Evolutionary conservation across 495 filamentous ascomycete genomes (phyloP).

Genomic region (Aspergillus diversus): DNA sequence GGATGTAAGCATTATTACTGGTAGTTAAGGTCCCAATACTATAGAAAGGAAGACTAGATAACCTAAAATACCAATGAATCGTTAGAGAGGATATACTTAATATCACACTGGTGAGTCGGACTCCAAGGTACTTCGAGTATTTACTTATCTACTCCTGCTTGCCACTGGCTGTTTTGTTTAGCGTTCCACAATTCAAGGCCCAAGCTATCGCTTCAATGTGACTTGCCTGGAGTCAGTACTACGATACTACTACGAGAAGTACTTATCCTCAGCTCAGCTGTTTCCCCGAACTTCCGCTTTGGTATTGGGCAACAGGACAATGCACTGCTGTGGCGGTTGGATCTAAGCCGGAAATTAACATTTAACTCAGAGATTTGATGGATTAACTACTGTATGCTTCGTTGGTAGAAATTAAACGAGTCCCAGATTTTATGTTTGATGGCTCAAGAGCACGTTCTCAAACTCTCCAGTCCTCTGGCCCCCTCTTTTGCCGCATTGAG

Average conservation of each 20-base stretch:
- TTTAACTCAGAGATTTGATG: constrained; percentile 18
- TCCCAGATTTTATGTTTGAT: constrained; percentile 20
- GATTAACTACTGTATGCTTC: constrained; percentile 6
- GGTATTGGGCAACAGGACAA: too few species aligned
- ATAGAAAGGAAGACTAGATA: too few species aligned
- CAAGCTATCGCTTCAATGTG: constrained; percentile 5
- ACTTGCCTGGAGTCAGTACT: background rate
- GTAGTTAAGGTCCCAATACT: too few species aligned
- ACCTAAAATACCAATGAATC: too few species aligned
- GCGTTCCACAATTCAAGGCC: constrained; percentile 16
- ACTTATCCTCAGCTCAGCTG: constrained; percentile 3
- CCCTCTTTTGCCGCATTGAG: constrained; percentile 19
- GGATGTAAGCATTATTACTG: too few species aligned
- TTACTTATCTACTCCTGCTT: too few species aligned
- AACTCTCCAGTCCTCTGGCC: constrained; percentile 2
- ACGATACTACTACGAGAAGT: too few species aligned
- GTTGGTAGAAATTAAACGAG: constrained; percentile 10
- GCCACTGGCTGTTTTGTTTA: constrained; percentile 2
- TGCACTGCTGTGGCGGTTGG: too few species aligned
- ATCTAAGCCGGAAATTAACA: constrained; percentile 12
- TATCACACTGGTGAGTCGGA: too few species aligned
- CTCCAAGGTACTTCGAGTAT: too few species aligned
- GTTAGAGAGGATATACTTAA: too few species aligned
- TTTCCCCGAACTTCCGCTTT: constrained; percentile 25
- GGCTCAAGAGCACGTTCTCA: constrained; percentile 25